Evolutionary conservation across 1,284 basidiomycete genomes (phyloP).

Genomic region (Ceratobasidium sp.): DNA sequence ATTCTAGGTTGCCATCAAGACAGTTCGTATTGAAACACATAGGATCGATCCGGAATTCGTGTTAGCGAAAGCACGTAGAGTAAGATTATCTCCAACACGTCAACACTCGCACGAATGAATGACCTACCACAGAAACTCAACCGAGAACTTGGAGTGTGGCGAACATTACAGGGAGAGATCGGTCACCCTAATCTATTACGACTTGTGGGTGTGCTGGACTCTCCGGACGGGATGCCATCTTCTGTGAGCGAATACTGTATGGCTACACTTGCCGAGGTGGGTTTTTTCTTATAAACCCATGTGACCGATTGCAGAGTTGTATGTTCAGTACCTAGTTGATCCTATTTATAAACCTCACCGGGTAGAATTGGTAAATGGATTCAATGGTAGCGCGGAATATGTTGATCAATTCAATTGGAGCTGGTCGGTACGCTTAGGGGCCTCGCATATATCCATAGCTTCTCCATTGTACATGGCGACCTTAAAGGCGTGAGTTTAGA

Average conservation of each 20-base stretch:
- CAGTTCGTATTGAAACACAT: constrained; percentile 6
- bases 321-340: constrained; percentile 5
- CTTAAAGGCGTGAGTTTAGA: constrained; percentile 21
- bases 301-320: background rate
- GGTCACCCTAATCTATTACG: constrained; percentile 23
- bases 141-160: constrained; percentile 35
- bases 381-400: background rate
- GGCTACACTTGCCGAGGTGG: constrained; percentile 6
- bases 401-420: background rate
- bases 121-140: background rate
- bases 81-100: background rate
- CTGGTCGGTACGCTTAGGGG: constrained; percentile 29
- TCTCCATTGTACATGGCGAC: constrained; percentile 33
- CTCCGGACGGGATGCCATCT: constrained; percentile 25
- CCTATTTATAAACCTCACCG: constrained; percentile 3
- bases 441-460: constrained; percentile 23
- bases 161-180: constrained; percentile 12
- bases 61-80: constrained; percentile 9
- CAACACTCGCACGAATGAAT: background rate
- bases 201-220: constrained; percentile 24
- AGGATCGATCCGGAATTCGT: background rate
- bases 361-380: constrained; percentile 11
- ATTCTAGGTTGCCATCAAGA: constrained; percentile 2
- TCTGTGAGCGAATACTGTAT: constrained; percentile 33
- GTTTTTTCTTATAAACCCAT: background rate